phyloP scores from a whole-genome alignment of 768 basidiomycete species.

The Ephemerocybe angulata region DNA sequence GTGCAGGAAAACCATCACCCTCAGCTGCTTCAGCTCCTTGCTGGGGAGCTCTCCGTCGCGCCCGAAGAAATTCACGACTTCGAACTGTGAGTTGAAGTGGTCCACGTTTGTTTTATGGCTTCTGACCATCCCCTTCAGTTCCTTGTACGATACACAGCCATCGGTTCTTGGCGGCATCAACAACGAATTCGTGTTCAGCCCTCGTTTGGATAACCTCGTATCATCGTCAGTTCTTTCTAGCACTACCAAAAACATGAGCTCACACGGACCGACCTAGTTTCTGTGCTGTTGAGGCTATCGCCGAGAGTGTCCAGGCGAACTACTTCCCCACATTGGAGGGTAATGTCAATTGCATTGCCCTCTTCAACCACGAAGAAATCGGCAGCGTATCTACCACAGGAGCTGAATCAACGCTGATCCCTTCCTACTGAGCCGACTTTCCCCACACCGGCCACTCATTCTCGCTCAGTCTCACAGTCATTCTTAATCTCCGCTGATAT shows the following conservation, averaged over 20 bases:
- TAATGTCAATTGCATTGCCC: slow-evolving; percentile 83
- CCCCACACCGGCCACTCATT: slow-evolving; percentile 56
- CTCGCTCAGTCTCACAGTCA: slow-evolving; percentile 69
- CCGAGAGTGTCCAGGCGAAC: slow-evolving; percentile 44
- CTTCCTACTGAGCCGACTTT: slow-evolving; percentile 78
- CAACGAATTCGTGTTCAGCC: slow-evolving; percentile 91
- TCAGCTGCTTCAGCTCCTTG: slow-evolving; percentile 67
- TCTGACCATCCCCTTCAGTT: slow-evolving; percentile 33
- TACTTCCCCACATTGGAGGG: slow-evolving; percentile 50
- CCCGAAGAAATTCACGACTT: slow-evolving; percentile 90
- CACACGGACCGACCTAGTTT: too few species aligned
- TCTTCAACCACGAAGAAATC: slow-evolving; percentile 96
- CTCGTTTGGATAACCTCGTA: slow-evolving; percentile 88
- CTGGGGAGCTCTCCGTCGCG: slow-evolving; percentile 69
- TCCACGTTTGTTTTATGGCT: not conserved
- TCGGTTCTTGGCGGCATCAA: slow-evolving; percentile 80
- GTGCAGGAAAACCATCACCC: slow-evolving; percentile 81
- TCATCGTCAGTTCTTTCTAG: too few species aligned
- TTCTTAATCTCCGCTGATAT: slow-evolving; percentile 90
- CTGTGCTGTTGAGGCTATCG: slow-evolving; percentile 86
- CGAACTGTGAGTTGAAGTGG: slow-evolving; percentile 61
- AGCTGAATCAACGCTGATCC: slow-evolving; percentile 84
- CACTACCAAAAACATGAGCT: too few species aligned
- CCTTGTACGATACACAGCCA: slow-evolving; percentile 85
- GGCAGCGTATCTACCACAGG: slow-evolving; percentile 78